phyloP scores from a whole-genome alignment of 177 flowering plant species.

The Viscum album region DNA sequence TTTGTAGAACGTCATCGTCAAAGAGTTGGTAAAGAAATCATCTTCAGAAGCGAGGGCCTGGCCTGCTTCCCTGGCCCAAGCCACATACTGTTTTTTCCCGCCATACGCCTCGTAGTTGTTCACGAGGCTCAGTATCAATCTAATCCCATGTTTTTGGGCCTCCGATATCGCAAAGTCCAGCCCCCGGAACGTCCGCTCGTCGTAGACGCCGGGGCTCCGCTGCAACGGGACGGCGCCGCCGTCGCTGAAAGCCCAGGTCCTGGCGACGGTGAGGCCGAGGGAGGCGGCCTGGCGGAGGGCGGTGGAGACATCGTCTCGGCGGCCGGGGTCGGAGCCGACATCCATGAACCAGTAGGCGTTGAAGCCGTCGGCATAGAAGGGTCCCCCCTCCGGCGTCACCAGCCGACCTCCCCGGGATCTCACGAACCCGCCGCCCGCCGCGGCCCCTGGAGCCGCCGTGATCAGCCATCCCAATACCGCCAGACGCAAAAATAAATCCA shows the following conservation, averaged over 20 bases:
- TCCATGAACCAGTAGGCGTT: conserved; percentile 76
- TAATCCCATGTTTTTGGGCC: conserved; percentile 50
- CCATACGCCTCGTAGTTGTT: conserved; percentile 51
- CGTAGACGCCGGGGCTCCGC: conserved; percentile 54
- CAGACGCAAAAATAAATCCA: not conserved
- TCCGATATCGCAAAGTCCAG: conserved; percentile 69
- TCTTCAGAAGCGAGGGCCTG: conserved; percentile 45
- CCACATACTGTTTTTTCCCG: conserved; percentile 59
- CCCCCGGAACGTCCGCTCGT: conserved; percentile 62
- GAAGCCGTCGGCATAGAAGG: conserved; percentile 62
- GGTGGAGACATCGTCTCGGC: conserved; percentile 32
- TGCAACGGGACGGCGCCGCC: conserved; percentile 38
- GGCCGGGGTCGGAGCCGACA: conserved; percentile 44
- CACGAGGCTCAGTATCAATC: conserved; percentile 51
- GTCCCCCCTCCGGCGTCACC: conserved; percentile 10
- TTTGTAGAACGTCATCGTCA: conserved; percentile 51
- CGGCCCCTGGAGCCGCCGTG: not conserved
- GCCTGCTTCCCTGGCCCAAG: conserved; percentile 62
- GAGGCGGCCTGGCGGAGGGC: conserved; percentile 41
- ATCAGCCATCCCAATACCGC: not conserved
- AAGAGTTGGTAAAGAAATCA: conserved; percentile 54
- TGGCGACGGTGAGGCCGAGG: conserved; percentile 47
- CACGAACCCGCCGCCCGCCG: not conserved
- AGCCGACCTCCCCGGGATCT: not conserved
- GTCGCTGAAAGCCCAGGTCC: conserved; percentile 73